Base-by-base conservation (phyloP, 2,329 filamentous ascomycete genomes). In the Xylariaceae sp. region DNA sequence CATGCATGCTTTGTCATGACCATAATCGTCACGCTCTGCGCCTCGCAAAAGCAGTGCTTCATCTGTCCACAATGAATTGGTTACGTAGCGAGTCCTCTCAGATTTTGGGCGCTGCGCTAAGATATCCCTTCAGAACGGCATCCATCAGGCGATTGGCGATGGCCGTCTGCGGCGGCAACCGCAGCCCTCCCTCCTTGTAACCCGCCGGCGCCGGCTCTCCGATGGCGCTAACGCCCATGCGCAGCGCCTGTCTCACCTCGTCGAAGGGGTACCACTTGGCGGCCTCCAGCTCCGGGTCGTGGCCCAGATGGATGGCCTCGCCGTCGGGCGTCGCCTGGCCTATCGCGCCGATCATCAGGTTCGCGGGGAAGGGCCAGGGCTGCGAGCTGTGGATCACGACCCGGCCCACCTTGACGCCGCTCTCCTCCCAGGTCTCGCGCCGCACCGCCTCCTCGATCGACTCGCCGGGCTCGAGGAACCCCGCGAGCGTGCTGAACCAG, bases 91-190 rank as follows among this genome's bases (percentile, higher is more conserved):
- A 12, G 32, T 10, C 12, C 66, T 71, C 75, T 48, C 73, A 83
- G 9, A 83, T 83, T 72, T 84, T 88, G 57, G 81, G 65, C 3
- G 61, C 74, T 2, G 77, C 79, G 10, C 79, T 80, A 57, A 90
- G 76, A 71, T 90, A 95, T 0, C 91, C 91, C 48, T 87, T 85
- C 0, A 88, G 83, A 14, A 96, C 91, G 1, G 92, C 91, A 50
- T 79, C 81, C 65, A 99, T 86, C 69, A 98, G 75, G 71, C 93
- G 89, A 73, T 98, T 90, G 16, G 95, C 95, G 81, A 99, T 98
- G 1, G 95, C 93, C 37, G 92, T 96, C 56, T 81, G 77, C 2
- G 92, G 91, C 44, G 95, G 95, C 70, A 99, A 74, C 53, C 91
- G 84, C 76, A 99, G 73, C 2, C 81, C 84, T 0, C 91, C 92